Percentiles rank a stretch among this genome's conserved stretches.
Conservation (phyloP, 495 filamentous ascomycete genomes). For the Talaromyces trachyspermus region DNA sequence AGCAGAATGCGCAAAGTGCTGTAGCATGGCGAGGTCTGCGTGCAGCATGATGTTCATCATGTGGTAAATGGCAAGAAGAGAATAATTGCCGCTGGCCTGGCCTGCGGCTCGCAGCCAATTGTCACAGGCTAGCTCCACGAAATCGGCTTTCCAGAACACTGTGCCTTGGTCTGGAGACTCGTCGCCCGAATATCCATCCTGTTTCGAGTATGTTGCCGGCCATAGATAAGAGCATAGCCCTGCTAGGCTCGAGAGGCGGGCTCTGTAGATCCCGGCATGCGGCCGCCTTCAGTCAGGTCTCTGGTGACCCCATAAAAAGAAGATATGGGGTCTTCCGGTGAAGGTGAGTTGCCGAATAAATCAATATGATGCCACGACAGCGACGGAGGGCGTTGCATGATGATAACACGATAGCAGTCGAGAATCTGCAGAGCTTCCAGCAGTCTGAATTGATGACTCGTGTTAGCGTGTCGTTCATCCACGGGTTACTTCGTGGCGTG, state of each 20-base stretch:
- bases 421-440: background rate
- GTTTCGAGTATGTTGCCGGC: background rate
- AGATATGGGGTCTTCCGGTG: background rate
- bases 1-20: background rate
- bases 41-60: conserved; percentile 1
- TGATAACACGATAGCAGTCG: conserved; percentile 1
- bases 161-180: background rate
- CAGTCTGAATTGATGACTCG: background rate
- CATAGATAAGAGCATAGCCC: conserved; percentile 1
- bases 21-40: background rate
- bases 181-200: background rate
- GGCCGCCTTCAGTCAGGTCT: background rate
- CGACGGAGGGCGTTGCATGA: background rate
- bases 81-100: background rate
- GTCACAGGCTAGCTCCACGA: background rate
- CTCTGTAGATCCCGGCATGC: background rate
- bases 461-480: background rate
- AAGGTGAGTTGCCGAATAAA: background rate
- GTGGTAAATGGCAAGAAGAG: background rate
- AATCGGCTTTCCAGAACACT: background rate
- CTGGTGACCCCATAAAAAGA: background rate
- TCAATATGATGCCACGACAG: background rate
- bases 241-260: background rate
- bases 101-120: background rate
- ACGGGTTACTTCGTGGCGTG: background rate